Evolutionary conservation across 306 rosid species (phyloP).

Genomic region (Lathyrus sativus): DNA sequence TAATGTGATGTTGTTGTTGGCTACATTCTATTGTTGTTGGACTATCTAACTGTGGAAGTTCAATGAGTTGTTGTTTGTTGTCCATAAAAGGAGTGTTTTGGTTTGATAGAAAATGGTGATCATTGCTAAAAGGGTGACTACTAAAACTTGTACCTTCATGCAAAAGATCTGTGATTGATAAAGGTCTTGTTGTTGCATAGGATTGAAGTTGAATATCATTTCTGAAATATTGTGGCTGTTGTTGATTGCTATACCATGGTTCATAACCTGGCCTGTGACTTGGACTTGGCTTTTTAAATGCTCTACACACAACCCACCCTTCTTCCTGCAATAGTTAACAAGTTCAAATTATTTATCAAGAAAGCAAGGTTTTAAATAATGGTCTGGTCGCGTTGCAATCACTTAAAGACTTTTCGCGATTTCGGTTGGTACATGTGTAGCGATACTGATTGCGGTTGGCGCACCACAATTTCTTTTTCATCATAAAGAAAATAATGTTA

Average conservation of each 20-base stretch:
- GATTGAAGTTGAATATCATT: slow-evolving; percentile 37
- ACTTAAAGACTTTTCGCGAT: no score
- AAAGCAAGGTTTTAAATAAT: no score
- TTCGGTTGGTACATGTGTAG: no score
- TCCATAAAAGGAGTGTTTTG: slow-evolving; percentile 33
- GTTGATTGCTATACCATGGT: slow-evolving; percentile 48
- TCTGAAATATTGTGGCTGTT: slow-evolving; percentile 49
- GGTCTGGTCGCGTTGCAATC: no score
- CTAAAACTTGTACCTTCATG: slow-evolving; percentile 47
- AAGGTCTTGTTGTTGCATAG: slow-evolving; percentile 40
- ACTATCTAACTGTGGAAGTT: slow-evolving; percentile 66
- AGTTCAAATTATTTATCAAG: background rate
- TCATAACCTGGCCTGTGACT: slow-evolving; percentile 71
- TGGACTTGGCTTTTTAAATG: slow-evolving; percentile 78
- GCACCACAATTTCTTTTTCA: no score
- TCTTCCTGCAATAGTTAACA: slow-evolving; percentile 67
- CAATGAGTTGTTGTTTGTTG: slow-evolving; percentile 45
- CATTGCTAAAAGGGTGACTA: slow-evolving; percentile 36
- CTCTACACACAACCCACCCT: slow-evolving; percentile 96
- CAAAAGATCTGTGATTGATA: slow-evolving; percentile 47
- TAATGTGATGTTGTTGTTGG: slow-evolving; percentile 10
- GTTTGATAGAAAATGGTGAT: slow-evolving; percentile 37
- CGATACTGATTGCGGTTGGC: no score
- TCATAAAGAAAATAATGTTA: no score
- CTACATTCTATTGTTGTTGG: slow-evolving; percentile 50